Percentiles rank a stretch among this genome's conserved stretches.
phyloP scores from a whole-genome alignment of 2,329 filamentous ascomycete genomes.

The Xylariaceae sp. region DNA sequence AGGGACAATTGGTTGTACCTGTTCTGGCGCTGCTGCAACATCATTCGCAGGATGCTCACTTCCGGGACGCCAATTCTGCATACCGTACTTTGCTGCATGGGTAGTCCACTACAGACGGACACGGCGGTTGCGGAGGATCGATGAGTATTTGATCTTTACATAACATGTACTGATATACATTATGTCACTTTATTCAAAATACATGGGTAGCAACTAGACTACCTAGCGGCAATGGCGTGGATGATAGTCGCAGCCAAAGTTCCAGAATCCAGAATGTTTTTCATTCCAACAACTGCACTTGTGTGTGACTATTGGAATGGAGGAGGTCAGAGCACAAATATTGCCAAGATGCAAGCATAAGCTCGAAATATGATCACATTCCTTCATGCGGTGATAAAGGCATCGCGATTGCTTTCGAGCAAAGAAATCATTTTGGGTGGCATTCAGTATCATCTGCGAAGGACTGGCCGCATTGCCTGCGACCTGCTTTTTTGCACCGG shows the following conservation, averaged over 20 bases:
- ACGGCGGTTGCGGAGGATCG: not conserved
- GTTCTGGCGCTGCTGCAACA: conserved; percentile 13
- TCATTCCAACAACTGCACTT: not conserved
- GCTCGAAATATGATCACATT: conserved; percentile 6
- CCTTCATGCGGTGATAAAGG: not conserved
- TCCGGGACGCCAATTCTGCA: not conserved
- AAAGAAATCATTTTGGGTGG: not conserved
- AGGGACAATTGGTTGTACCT: not conserved
- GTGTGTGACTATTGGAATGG: too few species aligned
- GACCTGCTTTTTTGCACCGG: conserved; percentile 4
- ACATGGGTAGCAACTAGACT: conserved; percentile 1
- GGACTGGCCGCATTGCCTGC: conserved; percentile 19
- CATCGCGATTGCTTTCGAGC: not conserved
- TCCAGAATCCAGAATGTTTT: conserved; percentile 1
- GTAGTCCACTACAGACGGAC: too few species aligned
- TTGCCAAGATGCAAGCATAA: conserved; percentile 4
- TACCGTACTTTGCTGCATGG: not conserved
- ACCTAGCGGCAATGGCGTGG: conserved; percentile 12
- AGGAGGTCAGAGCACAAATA: conserved; percentile 8
- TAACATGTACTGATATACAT: not conserved
- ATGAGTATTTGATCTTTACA: not conserved
- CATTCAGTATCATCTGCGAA: conserved; percentile 15
- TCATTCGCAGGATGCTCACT: not conserved
- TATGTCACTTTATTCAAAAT: not conserved
- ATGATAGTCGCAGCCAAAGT: not conserved